These are phyloP conservation scores for Pyrus bretschneideri DNA, from an alignment of 306 rosid genomes.

Conservation along the genomic window DNA sequence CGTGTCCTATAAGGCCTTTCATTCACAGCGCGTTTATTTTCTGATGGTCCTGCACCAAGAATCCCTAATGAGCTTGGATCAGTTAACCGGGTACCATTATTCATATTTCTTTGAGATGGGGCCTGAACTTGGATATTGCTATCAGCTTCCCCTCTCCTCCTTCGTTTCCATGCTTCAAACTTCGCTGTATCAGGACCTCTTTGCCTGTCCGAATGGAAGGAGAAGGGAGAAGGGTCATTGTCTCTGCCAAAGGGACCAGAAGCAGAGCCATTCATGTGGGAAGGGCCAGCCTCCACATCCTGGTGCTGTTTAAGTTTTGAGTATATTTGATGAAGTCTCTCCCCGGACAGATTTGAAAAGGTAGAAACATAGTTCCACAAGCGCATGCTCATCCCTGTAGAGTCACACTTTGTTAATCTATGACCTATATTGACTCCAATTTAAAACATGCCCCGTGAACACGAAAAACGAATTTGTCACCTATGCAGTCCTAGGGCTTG, in stretches of 20 bases:
- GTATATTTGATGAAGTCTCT: constrained; percentile 86
- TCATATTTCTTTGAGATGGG: constrained; percentile 49
- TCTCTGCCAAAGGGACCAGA: constrained; percentile 57
- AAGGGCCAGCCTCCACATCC: constrained; percentile 71
- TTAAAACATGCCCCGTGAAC: not conserved
- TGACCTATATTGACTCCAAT: not conserved
- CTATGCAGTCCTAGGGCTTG: not conserved
- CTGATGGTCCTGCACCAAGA: constrained; percentile 96
- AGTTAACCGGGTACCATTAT: constrained; percentile 43
- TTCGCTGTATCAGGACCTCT: constrained; percentile 59
- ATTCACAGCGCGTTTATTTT: constrained; percentile 43
- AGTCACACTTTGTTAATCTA: not conserved
- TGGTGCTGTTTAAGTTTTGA: constrained; percentile 81
- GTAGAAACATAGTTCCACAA: constrained; percentile 98
- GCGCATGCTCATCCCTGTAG: constrained; percentile 85
- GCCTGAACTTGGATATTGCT: constrained; percentile 52
- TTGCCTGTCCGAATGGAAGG: constrained; percentile 45
- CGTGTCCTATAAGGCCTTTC: constrained; percentile 67
- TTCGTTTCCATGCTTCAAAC: constrained; percentile 82
- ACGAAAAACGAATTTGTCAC: not conserved
- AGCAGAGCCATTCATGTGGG: constrained; percentile 54
- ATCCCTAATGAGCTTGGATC: constrained; percentile 85
- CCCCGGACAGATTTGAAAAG: constrained; percentile 93
- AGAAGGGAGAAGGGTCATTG: constrained; percentile 38
- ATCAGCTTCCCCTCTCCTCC: constrained; percentile 70